Conservation (phyloP, 768 basidiomycete species). For the Lentinula edodes region DNA sequence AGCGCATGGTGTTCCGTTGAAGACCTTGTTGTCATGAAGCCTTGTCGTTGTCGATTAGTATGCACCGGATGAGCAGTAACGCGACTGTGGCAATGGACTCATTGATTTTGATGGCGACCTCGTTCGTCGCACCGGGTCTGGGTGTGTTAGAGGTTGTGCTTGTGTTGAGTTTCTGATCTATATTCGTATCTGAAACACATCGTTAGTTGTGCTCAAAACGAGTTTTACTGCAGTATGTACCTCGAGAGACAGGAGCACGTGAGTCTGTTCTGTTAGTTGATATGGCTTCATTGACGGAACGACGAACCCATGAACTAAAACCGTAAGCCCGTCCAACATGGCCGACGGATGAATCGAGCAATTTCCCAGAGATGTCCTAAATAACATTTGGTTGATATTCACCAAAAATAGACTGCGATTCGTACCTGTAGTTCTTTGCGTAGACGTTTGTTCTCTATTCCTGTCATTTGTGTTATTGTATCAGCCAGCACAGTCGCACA, state of each 20-base stretch:
- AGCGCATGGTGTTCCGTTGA: conserved; percentile 60
- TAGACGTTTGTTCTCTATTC: conserved; percentile 83
- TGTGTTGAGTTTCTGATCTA: conserved; percentile 54
- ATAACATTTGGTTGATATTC: background rate
- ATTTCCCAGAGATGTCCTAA: conserved; percentile 79
- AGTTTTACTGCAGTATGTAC: background rate
- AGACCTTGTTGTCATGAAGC: conserved; percentile 81
- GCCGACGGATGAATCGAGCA: conserved; percentile 73
- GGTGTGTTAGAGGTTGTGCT: conserved; percentile 36
- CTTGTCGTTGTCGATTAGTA: conserved; percentile 83
- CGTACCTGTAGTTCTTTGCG: conserved; percentile 83
- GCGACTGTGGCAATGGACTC: conserved; percentile 62
- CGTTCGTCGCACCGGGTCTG: conserved; percentile 28
- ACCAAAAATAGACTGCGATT: background rate
- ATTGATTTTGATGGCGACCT: conserved; percentile 59
- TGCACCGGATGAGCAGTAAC: conserved; percentile 70
- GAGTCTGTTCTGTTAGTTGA: conserved; percentile 67
- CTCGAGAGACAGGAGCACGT: conserved; percentile 43
- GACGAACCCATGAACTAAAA: conserved; percentile 74
- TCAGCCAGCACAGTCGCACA: conserved; percentile 79
- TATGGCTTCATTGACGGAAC: conserved; percentile 57
- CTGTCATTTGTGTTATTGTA: conserved; percentile 83
- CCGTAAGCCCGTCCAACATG: conserved; percentile 73
- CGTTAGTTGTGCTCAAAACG: background rate
- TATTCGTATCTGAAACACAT: conserved; percentile 29